Evolutionary conservation across 805 yeast species (phyloP), one percentile per base, ranked within the genome.

Genomic region (Ogataea salicorniae): DNA sequence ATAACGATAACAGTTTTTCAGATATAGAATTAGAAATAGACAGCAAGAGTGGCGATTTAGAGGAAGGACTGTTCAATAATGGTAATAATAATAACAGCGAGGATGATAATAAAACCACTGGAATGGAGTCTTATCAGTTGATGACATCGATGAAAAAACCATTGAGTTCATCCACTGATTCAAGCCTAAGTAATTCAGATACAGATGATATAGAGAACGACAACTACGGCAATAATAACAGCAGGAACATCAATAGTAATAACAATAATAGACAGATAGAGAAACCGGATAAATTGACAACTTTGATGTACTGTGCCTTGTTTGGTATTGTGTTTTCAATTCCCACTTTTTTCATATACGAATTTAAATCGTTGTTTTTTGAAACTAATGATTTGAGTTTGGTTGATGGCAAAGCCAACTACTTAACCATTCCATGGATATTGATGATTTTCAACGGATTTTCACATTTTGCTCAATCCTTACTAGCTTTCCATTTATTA

Each of bases 401-500:
- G 31, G 31, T 26, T 26, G 31, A 26, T 26, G 31, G 36, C 47
- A 45, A 62, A 64, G 67, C 39, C 50, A 47, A 41, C 65, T 39
- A 52, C 50, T 16, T 35, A 45, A 41, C 46, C 59, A 45, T 81
- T 76, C 49, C 75, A 71, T 75, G 73, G 70, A 37, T 36, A 0
- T 63, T 83, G 26, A 69, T 87, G 16, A 50, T 82, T 15, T 55
- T 83, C 4, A 86, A 87, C 62, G 94, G 96, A 4, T 57, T 83
- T 15, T 80, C 87, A 15, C 95, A 88, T 66, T 90, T 87, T 56
- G 61, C 79, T 36, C 97, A 90, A 67, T 84, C 91, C 37, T 69
- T 89, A 62, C 72, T 90, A 37, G 89, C 95, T 15, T 87, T 87
- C 65, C 88, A 86, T 67, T 71, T 90, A 33, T 68, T 90, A 40